Evolutionary conservation across 495 filamentous ascomycete genomes (phyloP).

Genomic region (Penicillium parvum): DNA sequence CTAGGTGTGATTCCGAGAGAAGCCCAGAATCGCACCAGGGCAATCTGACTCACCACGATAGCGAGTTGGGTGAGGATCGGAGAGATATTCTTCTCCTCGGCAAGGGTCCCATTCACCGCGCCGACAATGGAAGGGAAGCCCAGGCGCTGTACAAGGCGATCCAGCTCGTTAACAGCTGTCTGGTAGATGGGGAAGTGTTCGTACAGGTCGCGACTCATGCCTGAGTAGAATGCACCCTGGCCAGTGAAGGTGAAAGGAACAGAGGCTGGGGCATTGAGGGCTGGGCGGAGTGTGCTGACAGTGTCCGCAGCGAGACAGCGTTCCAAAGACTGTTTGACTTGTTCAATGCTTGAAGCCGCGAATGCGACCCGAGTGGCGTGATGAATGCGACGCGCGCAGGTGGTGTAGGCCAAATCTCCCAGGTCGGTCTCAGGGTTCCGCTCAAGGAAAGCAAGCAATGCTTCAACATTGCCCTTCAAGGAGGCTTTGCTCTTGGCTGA

Average conservation of each 20-base stretch:
- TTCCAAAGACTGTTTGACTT: not conserved
- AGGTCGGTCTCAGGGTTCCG: slow-evolving; percentile 12
- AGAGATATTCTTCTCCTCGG: slow-evolving; percentile 5
- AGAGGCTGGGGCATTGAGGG: slow-evolving; percentile 1
- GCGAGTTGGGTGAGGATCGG: slow-evolving; percentile 19
- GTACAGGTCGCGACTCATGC: slow-evolving; percentile 25
- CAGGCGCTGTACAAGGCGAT: slow-evolving; percentile 23
- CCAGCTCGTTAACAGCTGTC: slow-evolving; percentile 20
- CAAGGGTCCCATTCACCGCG: slow-evolving; percentile 1
- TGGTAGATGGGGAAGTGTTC: slow-evolving; percentile 22
- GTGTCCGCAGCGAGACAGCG: not conserved
- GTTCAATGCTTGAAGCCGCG: slow-evolving; percentile 12
- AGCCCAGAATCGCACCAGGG: slow-evolving; percentile 16
- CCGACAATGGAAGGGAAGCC: slow-evolving; percentile 31
- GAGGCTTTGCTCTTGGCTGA: slow-evolving; percentile 2
- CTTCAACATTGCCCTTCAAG: not conserved
- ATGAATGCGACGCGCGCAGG: slow-evolving; percentile 33
- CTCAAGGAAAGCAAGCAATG: not conserved
- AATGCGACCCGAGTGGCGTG: slow-evolving; percentile 38
- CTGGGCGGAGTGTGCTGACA: not conserved
- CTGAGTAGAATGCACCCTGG: slow-evolving; percentile 57
- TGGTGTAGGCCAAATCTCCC: slow-evolving; percentile 38
- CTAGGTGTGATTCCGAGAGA: slow-evolving; percentile 15
- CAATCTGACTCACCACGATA: slow-evolving; percentile 18
- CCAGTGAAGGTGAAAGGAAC: slow-evolving; percentile 66